Conservation (phyloP, 1,284 basidiomycete species). For the Tremellales sp. region DNA sequence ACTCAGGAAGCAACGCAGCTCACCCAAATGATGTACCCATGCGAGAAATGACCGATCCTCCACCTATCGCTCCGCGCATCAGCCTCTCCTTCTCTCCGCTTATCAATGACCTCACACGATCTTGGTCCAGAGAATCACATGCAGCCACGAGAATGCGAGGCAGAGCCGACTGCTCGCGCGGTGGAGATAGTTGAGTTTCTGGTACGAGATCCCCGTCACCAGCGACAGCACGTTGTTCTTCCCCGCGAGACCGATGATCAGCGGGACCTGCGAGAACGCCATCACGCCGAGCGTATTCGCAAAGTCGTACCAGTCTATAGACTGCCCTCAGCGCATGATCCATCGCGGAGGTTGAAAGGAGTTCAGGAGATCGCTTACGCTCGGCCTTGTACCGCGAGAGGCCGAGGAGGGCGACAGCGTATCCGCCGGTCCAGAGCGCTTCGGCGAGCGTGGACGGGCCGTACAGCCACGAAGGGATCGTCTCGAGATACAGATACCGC, state of each 20-base stretch:
- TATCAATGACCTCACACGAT: slow-evolving; percentile 24
- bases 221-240: slow-evolving; percentile 49
- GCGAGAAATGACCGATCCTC: slow-evolving; percentile 8
- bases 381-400: slow-evolving; percentile 15
- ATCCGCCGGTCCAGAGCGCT: slow-evolving; percentile 19
- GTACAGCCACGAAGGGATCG: slow-evolving; percentile 31
- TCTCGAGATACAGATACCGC: slow-evolving; percentile 25
- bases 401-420: slow-evolving; percentile 14
- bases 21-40: slow-evolving; percentile 26
- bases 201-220: slow-evolving; percentile 48
- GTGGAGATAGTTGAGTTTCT: slow-evolving; percentile 51
- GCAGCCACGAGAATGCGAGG: slow-evolving; percentile 40
- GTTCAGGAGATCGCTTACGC: slow-evolving; percentile 5
- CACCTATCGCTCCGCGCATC: too few species aligned
- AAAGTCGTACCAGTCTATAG: neutral
- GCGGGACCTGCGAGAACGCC: slow-evolving; percentile 41
- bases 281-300: slow-evolving; percentile 2
- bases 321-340: slow-evolving; percentile 1
- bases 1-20: slow-evolving; percentile 2
- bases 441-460: slow-evolving; percentile 29
- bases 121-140: slow-evolving; percentile 32
- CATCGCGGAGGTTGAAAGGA: slow-evolving; percentile 9
- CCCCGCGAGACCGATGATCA: slow-evolving; percentile 45
- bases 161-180: slow-evolving; percentile 44
- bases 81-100: too few species aligned